Evolutionary conservation across 2,329 filamentous ascomycete genomes (phyloP).

Genomic region (Penicillium olsonii): DNA sequence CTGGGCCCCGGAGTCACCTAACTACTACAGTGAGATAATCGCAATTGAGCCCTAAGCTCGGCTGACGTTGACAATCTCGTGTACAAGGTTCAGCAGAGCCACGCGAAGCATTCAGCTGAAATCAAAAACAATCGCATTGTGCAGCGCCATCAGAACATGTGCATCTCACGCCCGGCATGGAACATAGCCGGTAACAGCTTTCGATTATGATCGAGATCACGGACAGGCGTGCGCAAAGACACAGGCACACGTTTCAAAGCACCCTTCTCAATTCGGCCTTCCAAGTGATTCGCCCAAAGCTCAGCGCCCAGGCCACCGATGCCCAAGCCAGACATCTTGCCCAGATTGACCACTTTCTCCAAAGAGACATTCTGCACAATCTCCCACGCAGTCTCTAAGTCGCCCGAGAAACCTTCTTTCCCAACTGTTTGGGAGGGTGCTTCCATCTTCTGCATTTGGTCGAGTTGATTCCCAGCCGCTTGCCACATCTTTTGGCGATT

Average conservation of each 20-base stretch:
- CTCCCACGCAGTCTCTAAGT: neutral
- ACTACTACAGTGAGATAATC: no score
- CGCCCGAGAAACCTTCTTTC: neutral
- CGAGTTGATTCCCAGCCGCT: neutral
- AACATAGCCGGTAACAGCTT: conserved; percentile 14
- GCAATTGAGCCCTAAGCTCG: no score
- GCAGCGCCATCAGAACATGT: conserved; percentile 10
- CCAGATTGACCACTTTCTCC: neutral
- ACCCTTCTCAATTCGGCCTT: conserved; percentile 6
- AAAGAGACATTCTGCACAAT: neutral
- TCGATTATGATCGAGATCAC: conserved; percentile 7
- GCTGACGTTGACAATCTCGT: no score
- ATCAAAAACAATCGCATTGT: no score
- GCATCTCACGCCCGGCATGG: conserved; percentile 12
- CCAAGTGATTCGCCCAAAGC: neutral
- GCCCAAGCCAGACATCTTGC: neutral
- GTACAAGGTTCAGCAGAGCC: no score
- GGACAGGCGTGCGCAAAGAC: conserved; percentile 3
- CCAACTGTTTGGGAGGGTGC: neutral
- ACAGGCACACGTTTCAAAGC: conserved; percentile 10
- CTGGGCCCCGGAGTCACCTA: no score
- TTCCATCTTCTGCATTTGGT: neutral
- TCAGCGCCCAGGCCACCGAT: neutral
- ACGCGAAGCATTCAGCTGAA: neutral
- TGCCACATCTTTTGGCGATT: conserved; percentile 1